Evolutionary conservation across 371 early-diverging fungal species (phyloP), one percentile per base, ranked within the genome.

Genomic region (Rhizopus microsporus): DNA sequence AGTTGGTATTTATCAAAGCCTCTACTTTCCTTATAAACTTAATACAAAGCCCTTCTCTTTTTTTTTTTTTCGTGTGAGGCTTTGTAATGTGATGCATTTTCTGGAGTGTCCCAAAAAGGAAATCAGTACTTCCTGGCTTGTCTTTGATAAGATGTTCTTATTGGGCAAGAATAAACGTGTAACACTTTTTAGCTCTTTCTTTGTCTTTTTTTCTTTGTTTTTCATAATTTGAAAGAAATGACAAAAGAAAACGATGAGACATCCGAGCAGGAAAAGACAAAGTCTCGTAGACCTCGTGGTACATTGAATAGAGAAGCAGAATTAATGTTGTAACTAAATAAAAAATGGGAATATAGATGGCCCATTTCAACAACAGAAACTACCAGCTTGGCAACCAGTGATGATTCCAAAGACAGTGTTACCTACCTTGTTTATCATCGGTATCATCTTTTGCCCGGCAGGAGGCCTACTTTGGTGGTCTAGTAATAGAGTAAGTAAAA

Each of bases 361-460:
- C 35, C 94, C 96, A 15, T 97, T 97, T 77, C 90, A 93, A 73
- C 99, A 98, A 78, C 98, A 98, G 71, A 87, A 96, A 23, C 85
- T 98, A 67, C 94, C 93, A 69, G 94, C 97, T 7, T 98, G 97
- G 97, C 97, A 97, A 73, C 99, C 99, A 0, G 88, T 98, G 23
- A 81, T 98, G 47, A 98, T 96, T 6, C 98, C 99, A 35, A 90
- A 91, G 62, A 89, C 88, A 49, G 98, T 96, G 7, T 68, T 97
- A 23, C 97, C 97, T 7, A 89, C 93, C 23, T 87, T 97, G 59
- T 91, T 96, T 66, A 71, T 92, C 48, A 72, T 98, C 51, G 99
- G 97, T 8, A 83, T 92, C 16, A 74, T 96, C 33, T 97, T 97
- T 72, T 88, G 95, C 30, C 96, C 98, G 3, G 71, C 95, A 30